Evolutionary conservation across 2,329 filamentous ascomycete species (phyloP).

Genomic region (Salinomyces thailandicus): DNA sequence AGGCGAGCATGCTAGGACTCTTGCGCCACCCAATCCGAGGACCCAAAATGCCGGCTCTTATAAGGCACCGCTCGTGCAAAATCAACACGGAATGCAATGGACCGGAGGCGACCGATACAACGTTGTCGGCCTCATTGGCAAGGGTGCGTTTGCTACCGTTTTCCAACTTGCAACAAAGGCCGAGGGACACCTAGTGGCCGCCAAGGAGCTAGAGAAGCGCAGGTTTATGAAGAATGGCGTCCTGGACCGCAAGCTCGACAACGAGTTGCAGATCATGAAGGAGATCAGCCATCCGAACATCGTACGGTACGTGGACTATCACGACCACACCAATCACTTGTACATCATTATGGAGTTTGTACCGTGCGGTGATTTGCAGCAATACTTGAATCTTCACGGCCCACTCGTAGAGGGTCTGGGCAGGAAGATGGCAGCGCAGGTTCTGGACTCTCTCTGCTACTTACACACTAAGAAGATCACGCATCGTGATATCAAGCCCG

Average conservation of each 20-base stretch:
- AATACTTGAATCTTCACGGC: conserved; percentile 52
- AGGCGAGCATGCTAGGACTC: background rate
- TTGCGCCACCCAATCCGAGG: conserved; percentile 1
- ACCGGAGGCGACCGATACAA: conserved; percentile 78
- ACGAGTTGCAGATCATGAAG: conserved; percentile 95
- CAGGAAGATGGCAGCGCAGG: conserved; percentile 62
- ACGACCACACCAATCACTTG: conserved; percentile 68
- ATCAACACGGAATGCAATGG: conserved; percentile 59
- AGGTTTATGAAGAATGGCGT: conserved; percentile 88
- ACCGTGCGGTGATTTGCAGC: conserved; percentile 69
- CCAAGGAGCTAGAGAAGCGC: conserved; percentile 89
- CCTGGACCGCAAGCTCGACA: conserved; percentile 83
- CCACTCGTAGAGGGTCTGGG: conserved; percentile 57
- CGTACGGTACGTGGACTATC: conserved; percentile 80
- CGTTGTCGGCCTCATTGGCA: conserved; percentile 68
- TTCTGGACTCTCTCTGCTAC: conserved; percentile 74
- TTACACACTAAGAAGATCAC: conserved; percentile 83
- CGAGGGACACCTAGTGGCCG: conserved; percentile 73
- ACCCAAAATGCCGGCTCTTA: conserved; percentile 8
- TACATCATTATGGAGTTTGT: conserved; percentile 98
- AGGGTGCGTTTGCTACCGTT: conserved; percentile 89
- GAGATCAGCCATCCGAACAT: conserved; percentile 76
- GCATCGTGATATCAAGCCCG: conserved; percentile 96
- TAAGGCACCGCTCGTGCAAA: conserved; percentile 19
- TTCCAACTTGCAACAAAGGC: conserved; percentile 81